A percentile compares a stretch with the other conserved stretches of the same genome.
phyloP scores from a whole-genome alignment of 495 filamentous ascomycete species.

The Peziza echinospora region DNA sequence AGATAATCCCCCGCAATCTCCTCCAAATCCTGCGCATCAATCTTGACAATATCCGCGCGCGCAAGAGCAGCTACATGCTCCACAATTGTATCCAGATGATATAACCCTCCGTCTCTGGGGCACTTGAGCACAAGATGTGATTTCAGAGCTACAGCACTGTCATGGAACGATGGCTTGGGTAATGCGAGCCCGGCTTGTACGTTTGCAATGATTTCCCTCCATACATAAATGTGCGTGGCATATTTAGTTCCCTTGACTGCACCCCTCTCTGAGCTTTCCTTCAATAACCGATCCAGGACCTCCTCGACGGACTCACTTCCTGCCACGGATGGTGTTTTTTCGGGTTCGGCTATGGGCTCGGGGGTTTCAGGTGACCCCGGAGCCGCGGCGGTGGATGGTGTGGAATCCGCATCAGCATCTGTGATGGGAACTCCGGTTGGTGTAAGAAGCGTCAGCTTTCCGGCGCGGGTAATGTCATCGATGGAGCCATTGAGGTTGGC shows the following conservation, averaged over 20 bases:
- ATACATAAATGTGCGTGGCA: conserved; percentile 7
- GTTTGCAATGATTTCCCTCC: conserved; percentile 18
- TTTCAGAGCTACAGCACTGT: conserved; percentile 28
- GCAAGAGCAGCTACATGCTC: conserved; percentile 35
- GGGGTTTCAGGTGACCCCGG: too few species aligned
- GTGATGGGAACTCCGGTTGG: too few species aligned
- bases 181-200: conserved; percentile 18
- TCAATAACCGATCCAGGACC: too few species aligned
- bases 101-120: conserved; percentile 34
- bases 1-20: conserved; percentile 52
- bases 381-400: too few species aligned
- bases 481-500: too few species aligned
- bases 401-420: too few species aligned
- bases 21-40: conserved; percentile 64
- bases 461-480: too few species aligned
- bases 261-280: too few species aligned
- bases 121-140: conserved; percentile 45
- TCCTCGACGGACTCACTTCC: too few species aligned
- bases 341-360: too few species aligned
- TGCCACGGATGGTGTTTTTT: too few species aligned
- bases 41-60: conserved; percentile 50
- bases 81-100: conserved; percentile 37
- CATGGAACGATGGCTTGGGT: conserved; percentile 15
- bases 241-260: background rate
- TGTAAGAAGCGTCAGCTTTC: too few species aligned